These are phyloP conservation scores for Hsuehochloa calcarea DNA, from an alignment of 176 grass and related monocot genomes.

Conservation along the genomic window DNA sequence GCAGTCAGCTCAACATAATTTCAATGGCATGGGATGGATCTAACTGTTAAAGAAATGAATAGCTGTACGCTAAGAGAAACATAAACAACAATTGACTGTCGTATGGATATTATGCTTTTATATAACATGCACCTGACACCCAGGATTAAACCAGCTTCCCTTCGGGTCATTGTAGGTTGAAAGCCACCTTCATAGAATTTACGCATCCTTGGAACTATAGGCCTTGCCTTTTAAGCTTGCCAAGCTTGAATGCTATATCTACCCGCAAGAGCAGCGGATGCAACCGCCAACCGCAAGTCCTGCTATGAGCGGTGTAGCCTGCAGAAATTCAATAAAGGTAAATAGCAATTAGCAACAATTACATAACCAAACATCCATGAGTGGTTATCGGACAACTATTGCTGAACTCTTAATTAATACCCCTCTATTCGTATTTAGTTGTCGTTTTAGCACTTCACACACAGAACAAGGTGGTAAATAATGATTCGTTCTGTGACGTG, in stretches of 20 bases:
- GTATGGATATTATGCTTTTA: not conserved
- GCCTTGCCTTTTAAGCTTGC: conserved; percentile 83
- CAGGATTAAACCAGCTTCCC: conserved; percentile 83
- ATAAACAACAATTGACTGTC: not conserved
- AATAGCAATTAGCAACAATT: not conserved
- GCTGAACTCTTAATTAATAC: not conserved
- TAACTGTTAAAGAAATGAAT: conserved; percentile 5
- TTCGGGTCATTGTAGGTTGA: conserved; percentile 70
- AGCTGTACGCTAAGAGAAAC: not conserved
- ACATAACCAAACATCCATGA: not conserved
- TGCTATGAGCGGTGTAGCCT: conserved; percentile 73
- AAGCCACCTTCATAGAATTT: conserved; percentile 98
- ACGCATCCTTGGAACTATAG: conserved; percentile 78
- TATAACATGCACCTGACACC: conserved; percentile 65
- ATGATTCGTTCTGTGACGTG: too few relatives aligned
- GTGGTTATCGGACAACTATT: not conserved
- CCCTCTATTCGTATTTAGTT: too few relatives aligned
- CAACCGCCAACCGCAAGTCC: conserved; percentile 81
- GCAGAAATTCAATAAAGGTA: conserved; percentile 27
- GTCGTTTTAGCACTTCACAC: too few relatives aligned
- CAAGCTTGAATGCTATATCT: conserved; percentile 79
- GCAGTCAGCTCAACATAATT: not conserved
- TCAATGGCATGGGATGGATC: not conserved
- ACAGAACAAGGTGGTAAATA: too few relatives aligned
- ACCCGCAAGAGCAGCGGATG: conserved; percentile 67